A percentile compares a stretch with the other conserved stretches of the same genome.
Conservation (phyloP, 306 rosid genomes). For the Vigna nakashimae region DNA sequence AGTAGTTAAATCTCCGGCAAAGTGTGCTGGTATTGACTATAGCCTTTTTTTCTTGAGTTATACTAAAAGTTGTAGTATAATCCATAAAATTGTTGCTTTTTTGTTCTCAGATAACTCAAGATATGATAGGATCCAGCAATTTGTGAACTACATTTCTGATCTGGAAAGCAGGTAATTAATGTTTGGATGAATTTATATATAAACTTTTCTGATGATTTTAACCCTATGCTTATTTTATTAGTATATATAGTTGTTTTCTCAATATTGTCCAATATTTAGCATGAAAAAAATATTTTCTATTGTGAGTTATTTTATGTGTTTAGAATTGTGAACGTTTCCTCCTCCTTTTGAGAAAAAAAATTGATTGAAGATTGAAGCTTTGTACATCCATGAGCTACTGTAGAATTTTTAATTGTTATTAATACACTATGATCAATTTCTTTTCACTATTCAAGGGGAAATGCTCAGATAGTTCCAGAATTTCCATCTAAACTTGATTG, state of each 20-base stretch:
- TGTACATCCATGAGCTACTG: slow-evolving; percentile 16
- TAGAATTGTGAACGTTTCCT: slow-evolving; percentile 9
- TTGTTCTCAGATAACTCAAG: slow-evolving; percentile 61
- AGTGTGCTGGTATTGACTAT: slow-evolving; percentile 30
- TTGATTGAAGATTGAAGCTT: slow-evolving; percentile 30
- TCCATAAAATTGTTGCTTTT: slow-evolving; percentile 30
- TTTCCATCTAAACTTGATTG: slow-evolving; percentile 94
- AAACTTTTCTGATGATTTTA: slow-evolving; percentile 28
- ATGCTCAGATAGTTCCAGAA: slow-evolving; percentile 82
- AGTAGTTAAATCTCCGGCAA: slow-evolving; percentile 27
- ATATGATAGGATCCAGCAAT: slow-evolving; percentile 76
- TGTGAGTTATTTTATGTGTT: slow-evolving; percentile 16
- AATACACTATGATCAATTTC: slow-evolving; percentile 38
- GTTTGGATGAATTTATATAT: slow-evolving; percentile 34
- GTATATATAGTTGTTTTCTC: neutral
- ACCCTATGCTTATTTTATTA: slow-evolving; percentile 23
- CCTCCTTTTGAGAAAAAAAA: slow-evolving; percentile 16
- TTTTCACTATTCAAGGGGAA: slow-evolving; percentile 64
- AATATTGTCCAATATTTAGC: slow-evolving; percentile 22
- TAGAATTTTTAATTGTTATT: slow-evolving; percentile 29
- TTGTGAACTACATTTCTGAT: slow-evolving; percentile 85
- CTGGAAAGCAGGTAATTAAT: slow-evolving; percentile 71
- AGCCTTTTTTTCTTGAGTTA: slow-evolving; percentile 14
- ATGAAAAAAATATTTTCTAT: slow-evolving; percentile 32
- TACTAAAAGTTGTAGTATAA: slow-evolving; percentile 38